phyloP scores from a whole-genome alignment of 2,329 filamentous ascomycete species.

The Xylariomycetidae sp. region DNA sequence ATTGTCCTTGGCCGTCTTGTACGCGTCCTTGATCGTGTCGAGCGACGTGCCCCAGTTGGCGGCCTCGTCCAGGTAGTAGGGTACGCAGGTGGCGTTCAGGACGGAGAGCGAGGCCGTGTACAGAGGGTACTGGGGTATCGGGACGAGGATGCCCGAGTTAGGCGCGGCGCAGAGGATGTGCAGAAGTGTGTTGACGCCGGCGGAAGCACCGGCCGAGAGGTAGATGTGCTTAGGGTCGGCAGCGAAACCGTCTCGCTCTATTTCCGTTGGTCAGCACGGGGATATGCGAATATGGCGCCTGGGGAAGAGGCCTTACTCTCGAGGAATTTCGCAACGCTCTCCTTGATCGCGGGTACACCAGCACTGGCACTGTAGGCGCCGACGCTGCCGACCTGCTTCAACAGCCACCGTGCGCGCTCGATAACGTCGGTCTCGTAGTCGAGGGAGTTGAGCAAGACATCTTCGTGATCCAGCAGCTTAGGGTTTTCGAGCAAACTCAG shows the following conservation, averaged over 20 bases:
- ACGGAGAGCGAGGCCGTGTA: constrained; percentile 90
- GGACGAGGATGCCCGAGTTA: constrained; percentile 79
- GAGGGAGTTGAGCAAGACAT: constrained; percentile 67
- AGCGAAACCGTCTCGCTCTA: constrained; percentile 81
- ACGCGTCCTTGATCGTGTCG: constrained; percentile 64
- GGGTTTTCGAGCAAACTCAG: constrained; percentile 91
- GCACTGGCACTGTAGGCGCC: constrained; percentile 95
- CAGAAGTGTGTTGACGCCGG: constrained; percentile 89
- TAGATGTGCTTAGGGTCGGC: constrained; percentile 78
- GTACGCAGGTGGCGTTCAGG: constrained; percentile 79
- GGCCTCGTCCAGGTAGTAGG: constrained; percentile 87
- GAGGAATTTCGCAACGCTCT: constrained; percentile 89
- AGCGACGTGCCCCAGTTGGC: constrained; percentile 85
- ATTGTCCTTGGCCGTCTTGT: constrained; percentile 66
- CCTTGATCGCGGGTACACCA: constrained; percentile 77
- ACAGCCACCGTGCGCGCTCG: constrained; percentile 71
- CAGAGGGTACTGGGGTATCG: constrained; percentile 95
- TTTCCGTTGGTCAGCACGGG: constrained; percentile 9
- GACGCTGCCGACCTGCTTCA: constrained; percentile 81
- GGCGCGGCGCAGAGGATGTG: constrained; percentile 77
- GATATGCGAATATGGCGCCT: neutral
- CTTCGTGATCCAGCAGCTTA: constrained; percentile 70
- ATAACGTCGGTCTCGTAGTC: constrained; percentile 90
- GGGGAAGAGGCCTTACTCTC: constrained; percentile 53
- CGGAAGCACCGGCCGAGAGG: constrained; percentile 85